Percentiles rank a stretch among this genome's conserved stretches.
Evolutionary conservation across 2,329 filamentous ascomycete species (phyloP).

Genomic region (Myrmaecium sp.): DNA sequence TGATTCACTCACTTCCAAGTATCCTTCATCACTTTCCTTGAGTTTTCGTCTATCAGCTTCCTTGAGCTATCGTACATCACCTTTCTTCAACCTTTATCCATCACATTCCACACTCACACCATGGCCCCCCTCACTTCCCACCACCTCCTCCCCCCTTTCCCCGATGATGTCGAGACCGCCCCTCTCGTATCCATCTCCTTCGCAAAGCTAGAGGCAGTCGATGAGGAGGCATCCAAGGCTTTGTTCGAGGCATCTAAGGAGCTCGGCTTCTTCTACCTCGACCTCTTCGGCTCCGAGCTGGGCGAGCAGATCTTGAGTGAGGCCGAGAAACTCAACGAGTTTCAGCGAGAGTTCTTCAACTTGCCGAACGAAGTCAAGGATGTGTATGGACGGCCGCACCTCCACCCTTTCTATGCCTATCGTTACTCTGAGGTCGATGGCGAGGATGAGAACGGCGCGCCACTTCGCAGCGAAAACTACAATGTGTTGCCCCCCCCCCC

Average conservation of each 20-base stretch:
- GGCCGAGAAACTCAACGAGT: constrained; percentile 28
- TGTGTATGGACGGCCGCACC: constrained; percentile 28
- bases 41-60: too few species aligned
- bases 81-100: too few species aligned
- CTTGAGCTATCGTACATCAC: too few species aligned
- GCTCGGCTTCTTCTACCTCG: constrained; percentile 41
- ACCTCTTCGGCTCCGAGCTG: too few species aligned
- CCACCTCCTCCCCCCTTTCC: constrained; percentile 29
- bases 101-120: too few species aligned
- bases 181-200: constrained; percentile 26
- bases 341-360: constrained; percentile 30
- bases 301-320: constrained; percentile 24
- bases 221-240: constrained; percentile 18
- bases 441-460: too few species aligned
- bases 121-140: too few species aligned
- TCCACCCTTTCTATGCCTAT: too few species aligned
- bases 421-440: not conserved
- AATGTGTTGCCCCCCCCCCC: constrained; percentile 23
- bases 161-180: constrained; percentile 22
- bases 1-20: too few species aligned
- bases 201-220: constrained; percentile 18
- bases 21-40: too few species aligned
- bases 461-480: constrained; percentile 39
- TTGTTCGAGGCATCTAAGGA: constrained; percentile 28
- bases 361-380: constrained; percentile 35